Percentiles rank a stretch among this genome's conserved stretches.
Evolutionary conservation across 1,284 basidiomycete species (phyloP).

Genomic region (Rhodotorula glutinis): DNA sequence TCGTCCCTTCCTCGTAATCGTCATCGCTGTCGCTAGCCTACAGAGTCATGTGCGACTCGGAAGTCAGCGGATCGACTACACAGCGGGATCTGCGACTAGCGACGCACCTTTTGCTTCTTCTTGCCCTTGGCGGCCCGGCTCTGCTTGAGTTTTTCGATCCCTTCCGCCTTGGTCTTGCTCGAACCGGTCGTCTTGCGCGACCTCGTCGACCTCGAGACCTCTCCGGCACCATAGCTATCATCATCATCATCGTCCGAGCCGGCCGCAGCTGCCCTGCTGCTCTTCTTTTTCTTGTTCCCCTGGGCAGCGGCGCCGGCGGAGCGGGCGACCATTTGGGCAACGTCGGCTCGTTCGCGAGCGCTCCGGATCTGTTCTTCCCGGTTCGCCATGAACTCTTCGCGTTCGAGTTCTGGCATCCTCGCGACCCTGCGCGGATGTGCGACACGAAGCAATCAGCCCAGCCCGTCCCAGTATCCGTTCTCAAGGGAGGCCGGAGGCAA

Average conservation of each 20-base stretch:
- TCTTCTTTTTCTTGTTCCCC: constrained; percentile 48
- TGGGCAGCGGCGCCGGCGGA: constrained; percentile 57
- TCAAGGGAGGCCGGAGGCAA: too few species aligned
- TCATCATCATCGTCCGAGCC: constrained; percentile 49
- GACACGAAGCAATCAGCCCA: too few species aligned
- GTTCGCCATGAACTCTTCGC: constrained; percentile 76
- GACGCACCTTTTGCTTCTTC: constrained; percentile 44
- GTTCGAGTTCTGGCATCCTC: constrained; percentile 76
- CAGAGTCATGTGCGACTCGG: neutral
- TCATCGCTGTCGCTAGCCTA: constrained; percentile 27
- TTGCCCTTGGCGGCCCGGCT: constrained; percentile 61
- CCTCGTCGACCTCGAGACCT: constrained; percentile 10
- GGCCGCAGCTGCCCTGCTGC: constrained; percentile 11
- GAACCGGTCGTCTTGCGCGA: constrained; percentile 62
- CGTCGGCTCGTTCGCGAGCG: constrained; percentile 63
- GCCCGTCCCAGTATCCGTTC: too few species aligned
- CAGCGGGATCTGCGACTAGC: too few species aligned
- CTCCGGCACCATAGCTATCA: constrained; percentile 17
- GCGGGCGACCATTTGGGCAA: constrained; percentile 71
- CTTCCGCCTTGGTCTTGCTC: constrained; percentile 75
- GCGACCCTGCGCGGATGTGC: constrained; percentile 72
- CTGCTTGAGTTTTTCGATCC: constrained; percentile 77
- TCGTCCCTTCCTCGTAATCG: constrained; percentile 18
- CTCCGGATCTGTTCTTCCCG: constrained; percentile 73
- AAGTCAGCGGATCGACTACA: too few species aligned